phyloP scores from a whole-genome alignment of 2,329 filamentous ascomycete species.

The Aspergillus eucalypticola region DNA sequence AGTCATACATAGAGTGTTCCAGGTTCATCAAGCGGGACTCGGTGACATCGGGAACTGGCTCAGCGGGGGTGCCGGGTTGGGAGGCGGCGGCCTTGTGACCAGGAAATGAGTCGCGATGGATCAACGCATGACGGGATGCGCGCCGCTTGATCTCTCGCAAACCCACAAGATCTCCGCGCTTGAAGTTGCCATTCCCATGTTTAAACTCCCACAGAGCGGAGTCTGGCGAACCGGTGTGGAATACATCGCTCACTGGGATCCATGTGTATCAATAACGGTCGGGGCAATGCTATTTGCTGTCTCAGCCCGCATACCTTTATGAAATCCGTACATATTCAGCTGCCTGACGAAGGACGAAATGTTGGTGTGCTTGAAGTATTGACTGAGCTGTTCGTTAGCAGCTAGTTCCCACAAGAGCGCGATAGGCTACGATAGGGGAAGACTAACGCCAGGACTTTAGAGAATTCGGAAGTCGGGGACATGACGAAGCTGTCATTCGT shows the following conservation, averaged over 20 bases:
- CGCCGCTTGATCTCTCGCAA: conserved; percentile 93
- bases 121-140: conserved; percentile 87
- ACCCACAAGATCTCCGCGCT: conserved; percentile 86
- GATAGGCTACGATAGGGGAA: neutral
- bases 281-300: neutral
- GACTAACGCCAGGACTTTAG: conserved; percentile 92
- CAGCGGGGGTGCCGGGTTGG: conserved; percentile 81
- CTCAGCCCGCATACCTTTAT: conserved; percentile 72
- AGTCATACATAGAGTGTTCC: conserved; percentile 80
- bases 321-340: conserved; percentile 99
- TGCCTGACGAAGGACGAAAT: conserved; percentile 98
- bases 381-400: conserved; percentile 55
- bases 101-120: conserved; percentile 86
- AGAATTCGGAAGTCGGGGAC: conserved; percentile 96
- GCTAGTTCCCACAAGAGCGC: neutral
- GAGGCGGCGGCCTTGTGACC: conserved; percentile 72
- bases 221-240: conserved; percentile 91
- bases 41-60: conserved; percentile 75
- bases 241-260: conserved; percentile 85
- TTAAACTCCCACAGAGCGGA: conserved; percentile 98
- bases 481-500: conserved; percentile 98
- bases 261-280: conserved; percentile 13
- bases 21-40: conserved; percentile 74
- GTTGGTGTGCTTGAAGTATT: conserved; percentile 99
- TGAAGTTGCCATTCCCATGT: conserved; percentile 96